phyloP scores from a whole-genome alignment of 306 rosid species.

The Cicer chorassanicum region DNA sequence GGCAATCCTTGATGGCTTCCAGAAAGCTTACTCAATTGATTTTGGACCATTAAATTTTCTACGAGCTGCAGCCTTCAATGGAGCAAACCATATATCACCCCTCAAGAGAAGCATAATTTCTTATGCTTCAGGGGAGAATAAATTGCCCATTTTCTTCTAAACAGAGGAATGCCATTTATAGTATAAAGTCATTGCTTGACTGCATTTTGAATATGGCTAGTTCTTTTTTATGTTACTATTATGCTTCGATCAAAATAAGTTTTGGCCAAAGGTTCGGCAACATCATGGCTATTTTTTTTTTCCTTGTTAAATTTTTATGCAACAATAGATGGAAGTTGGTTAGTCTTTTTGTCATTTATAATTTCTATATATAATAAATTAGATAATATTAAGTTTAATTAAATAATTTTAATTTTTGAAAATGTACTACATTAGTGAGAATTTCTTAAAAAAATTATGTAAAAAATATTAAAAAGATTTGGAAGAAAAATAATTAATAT shows the following conservation, averaged over 20 bases:
- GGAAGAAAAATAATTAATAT: no score
- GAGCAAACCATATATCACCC: slow-evolving; percentile 72
- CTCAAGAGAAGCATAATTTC: slow-evolving; percentile 85
- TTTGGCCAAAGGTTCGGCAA: slow-evolving; percentile 18
- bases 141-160: slow-evolving; percentile 68
- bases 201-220: slow-evolving; percentile 6
- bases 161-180: slow-evolving; percentile 11
- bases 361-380: no score
- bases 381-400: no score
- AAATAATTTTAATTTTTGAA: no score
- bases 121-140: slow-evolving; percentile 85
- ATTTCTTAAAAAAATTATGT: no score
- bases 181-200: background rate
- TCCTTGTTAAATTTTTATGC: background rate
- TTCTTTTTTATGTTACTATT: slow-evolving; percentile 23
- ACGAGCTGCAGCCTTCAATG: slow-evolving; percentile 80
- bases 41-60: slow-evolving; percentile 82
- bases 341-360: background rate
- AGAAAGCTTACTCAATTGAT: slow-evolving; percentile 85
- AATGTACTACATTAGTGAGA: no score
- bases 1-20: slow-evolving; percentile 86
- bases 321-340: background rate
- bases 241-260: background rate
- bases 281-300: background rate
- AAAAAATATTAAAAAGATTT: no score